Base-by-base conservation (phyloP, 495 filamentous ascomycete genomes). In the Chaetomium tenue region DNA sequence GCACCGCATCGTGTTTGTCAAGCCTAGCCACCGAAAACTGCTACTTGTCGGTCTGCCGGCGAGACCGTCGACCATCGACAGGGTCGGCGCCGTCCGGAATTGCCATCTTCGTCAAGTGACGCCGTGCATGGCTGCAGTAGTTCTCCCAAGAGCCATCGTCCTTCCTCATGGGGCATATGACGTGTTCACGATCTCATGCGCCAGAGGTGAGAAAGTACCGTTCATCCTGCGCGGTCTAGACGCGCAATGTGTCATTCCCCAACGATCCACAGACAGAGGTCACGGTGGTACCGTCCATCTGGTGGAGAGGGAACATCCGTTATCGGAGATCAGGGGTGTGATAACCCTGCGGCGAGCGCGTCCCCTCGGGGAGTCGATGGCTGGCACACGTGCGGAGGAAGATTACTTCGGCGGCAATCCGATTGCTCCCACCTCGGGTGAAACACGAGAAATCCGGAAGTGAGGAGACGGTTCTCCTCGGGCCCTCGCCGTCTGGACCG, bases 251-350 rank as follows among this genome's bases (percentile, higher is more conserved):
- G 46, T n/a, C 18, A 20, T 20, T 50, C n/a, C 33, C 18, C 16
- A 23, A 50, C 20, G 46, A 23, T 20, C 20, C 46, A 50, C 46
- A 50, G 40, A n/a, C n/a, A 15, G 40, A 16, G 46, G 46, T 50
- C 46, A 44, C 40, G 5, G 46, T 50, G 46, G 1, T 50, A 50
- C 46, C n/a, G 18, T 50, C 18, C 20, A 20, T 18, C 12, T 65
- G n/a, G 48, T 58, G 26, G 44, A 42, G 22, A 39, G 42, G 40
- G 11, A 18, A 20, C 51, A 63, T 63, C 66, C 66, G 66, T 65
- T 63, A 65, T 68, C 66, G 66, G 66, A 50, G 42, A 28, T 22
- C 47, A 63, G 47, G 51, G 52, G 22, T 28, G 18, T 23, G 33
- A 13, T 47, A 30, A 22, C 15, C 22, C 57, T 59, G 40, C 57